These are phyloP conservation scores for Chaetomium olivaceum DNA, from an alignment of 2,329 filamentous ascomycete species.

Conservation along the genomic window DNA sequence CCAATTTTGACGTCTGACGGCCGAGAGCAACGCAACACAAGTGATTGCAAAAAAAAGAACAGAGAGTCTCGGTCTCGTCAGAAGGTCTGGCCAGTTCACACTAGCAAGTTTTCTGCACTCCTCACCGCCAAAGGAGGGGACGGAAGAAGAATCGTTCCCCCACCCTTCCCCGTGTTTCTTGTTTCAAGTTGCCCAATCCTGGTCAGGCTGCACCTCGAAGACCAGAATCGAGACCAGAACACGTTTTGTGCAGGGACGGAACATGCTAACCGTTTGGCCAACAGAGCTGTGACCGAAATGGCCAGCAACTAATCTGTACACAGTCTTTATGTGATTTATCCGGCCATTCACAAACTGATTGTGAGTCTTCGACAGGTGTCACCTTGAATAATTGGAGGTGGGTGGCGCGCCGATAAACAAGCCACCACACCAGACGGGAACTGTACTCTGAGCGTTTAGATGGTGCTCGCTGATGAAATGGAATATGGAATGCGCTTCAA, in stretches of 20 bases:
- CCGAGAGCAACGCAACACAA: background rate
- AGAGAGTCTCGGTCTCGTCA: background rate
- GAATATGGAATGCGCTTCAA: background rate
- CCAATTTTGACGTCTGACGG: background rate
- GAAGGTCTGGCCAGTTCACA: background rate
- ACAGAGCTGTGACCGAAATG: background rate
- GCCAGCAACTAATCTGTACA: too few species aligned
- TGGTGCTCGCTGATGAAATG: background rate
- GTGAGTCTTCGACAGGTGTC: background rate
- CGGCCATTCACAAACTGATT: background rate
- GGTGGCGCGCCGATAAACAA: constrained; percentile 8
- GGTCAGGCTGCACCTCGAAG: background rate
- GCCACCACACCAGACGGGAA: background rate
- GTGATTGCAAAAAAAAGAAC: background rate
- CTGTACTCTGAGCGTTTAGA: background rate
- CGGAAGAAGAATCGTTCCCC: background rate
- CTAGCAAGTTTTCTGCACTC: background rate
- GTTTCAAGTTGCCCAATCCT: constrained; percentile 26
- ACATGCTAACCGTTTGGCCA: background rate
- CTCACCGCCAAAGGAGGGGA: constrained; percentile 5
- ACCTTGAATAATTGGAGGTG: constrained; percentile 3
- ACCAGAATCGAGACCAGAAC: background rate
- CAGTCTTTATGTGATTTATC: background rate
- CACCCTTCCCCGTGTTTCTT: constrained; percentile 25
- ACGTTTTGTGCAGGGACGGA: background rate